Percentiles rank a stretch among this genome's conserved stretches.
Conservation (phyloP, 495 filamentous ascomycete genomes). For the Xylaria intraflava region DNA sequence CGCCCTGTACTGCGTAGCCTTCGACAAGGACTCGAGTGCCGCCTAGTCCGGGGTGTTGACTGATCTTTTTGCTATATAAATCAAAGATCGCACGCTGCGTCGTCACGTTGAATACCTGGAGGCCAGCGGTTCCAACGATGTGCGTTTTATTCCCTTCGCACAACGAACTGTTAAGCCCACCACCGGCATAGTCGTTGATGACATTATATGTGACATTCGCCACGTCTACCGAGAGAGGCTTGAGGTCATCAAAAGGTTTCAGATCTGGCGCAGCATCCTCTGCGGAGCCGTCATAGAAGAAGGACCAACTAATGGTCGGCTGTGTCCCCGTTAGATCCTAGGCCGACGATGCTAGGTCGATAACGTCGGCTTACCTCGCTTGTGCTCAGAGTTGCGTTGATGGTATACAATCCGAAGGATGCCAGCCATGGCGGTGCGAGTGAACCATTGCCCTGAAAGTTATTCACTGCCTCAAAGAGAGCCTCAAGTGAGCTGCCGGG, state of each 20-base stretch:
- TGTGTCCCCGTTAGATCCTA: neutral
- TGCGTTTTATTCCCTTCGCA: neutral
- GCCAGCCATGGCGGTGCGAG: conserved; percentile 29
- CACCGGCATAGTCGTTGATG: neutral
- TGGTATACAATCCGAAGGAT: conserved; percentile 37
- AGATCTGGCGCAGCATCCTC: conserved; percentile 12
- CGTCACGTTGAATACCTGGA: conserved; percentile 18
- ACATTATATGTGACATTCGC: conserved; percentile 15
- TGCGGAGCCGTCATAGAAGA: conserved; percentile 15
- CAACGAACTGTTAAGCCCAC: neutral
- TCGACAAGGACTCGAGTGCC: conserved; percentile 28
- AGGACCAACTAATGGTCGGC: conserved; percentile 15
- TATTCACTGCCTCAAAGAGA: conserved; percentile 20
- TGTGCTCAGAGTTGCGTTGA: conserved; percentile 23
- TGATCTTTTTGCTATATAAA: neutral
- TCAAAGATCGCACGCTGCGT: conserved; percentile 18
- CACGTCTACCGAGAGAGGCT: neutral
- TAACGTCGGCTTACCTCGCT: neutral
- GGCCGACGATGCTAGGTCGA: too few relatives aligned
- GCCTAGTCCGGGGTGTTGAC: conserved; percentile 9
- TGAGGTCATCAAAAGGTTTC: conserved; percentile 16
- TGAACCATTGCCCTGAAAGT: conserved; percentile 21
- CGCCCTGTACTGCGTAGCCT: conserved; percentile 30
- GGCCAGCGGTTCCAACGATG: neutral
- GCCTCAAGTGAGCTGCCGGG: conserved; percentile 28